Evolutionary conservation across 192 early-diverging fungal genomes (phyloP), one percentile per base, ranked within the genome.

Genomic region (Haplosporangium gracile): DNA sequence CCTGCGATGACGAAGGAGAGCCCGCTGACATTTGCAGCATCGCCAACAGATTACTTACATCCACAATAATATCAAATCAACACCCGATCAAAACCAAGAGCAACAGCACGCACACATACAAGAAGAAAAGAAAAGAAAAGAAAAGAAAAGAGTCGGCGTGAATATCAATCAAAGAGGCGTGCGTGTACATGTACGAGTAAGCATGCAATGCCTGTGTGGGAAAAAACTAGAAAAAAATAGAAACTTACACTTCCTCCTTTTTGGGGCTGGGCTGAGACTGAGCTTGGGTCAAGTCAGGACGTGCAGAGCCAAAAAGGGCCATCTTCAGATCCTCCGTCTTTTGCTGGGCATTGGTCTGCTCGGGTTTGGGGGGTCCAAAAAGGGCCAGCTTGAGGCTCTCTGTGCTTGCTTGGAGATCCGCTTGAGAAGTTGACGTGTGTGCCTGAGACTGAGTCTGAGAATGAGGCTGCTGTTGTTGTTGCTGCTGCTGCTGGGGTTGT

Each of bases 361-460:
- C 79, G 57, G 57, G 79, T 45, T 78, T 87, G 7, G 71, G 82
- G 8, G n/a, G 80, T 43, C 90, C 90, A 75, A 90, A 90, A 42
- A 90, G 68, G 4, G 85, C 88, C 32, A 85, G 71, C 73, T 90
- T 90, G 16, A 90, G 74, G 51, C 84, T 84, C 15, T 88, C 80
- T 18, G 90, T 89, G 72, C 75, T 81, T 4, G 78, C 84, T 36
- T 85, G 83, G 32, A 85, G 75, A 29, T 86, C 79, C 2, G 72
- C 76, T n/a, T 86, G 79, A 11, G 69, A 69, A 0, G 49, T 74
- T 22, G 74, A 45, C 9, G 53, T 77, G 24, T 57, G 75, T 24
- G 74, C 22, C 51, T 75, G 77, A 45, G 74, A 71, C 45, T 43
- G 68, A 9, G 72, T 51, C n/a, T 76, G 77, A 36, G 55, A 57